Evolutionary conservation across 495 filamentous ascomycete genomes (phyloP), one percentile per base, ranked within the genome.

Genomic region (Stereocaulon alpinum): DNA sequence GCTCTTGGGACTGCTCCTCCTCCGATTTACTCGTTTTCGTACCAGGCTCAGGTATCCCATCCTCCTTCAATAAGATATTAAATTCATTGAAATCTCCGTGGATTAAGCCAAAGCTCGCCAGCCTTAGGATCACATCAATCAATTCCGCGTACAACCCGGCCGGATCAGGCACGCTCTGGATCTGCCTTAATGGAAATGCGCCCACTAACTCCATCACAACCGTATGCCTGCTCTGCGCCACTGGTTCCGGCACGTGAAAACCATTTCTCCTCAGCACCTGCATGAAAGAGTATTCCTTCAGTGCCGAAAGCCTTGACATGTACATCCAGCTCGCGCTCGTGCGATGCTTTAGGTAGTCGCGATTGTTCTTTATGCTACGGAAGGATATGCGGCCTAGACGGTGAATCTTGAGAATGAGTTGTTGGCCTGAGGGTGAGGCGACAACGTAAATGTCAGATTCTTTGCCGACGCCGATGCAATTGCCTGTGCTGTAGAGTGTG

Each of bases 81-180:
- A 99, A 99, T 74, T 97, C 94, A 74, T 99, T 99, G 75, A 95
- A 97, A 70, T 99, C 93, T 63, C 93, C 94, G 70, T 99, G 93
- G 56, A 99, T 97, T 58, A 99, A 74, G 9, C 93, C 94, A 65
- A 86, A 84, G 32, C 80, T 77, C n/a, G 93, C 93, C 27, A 99
- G 79, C 52, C 82, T 77, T 45, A 99, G 69, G 60, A 96, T 89
- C 61, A 96, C 82, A 55, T 84, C 80, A 70, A 99, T 94, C 55
- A 99, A 75, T 55, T 95, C 86, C 40, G 86, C 85, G 73, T 97
- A 97, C 20, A 99, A 77, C 30, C 66, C 69, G 10, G 88, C 88
- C 0, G 90, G 88, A 54, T 94, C 80, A 14, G 88, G 82, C 6
- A 96, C 84, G 41, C 75, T 77, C 17, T 87, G 80, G 54, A 98